Evolutionary conservation across 208 protist genomes (phyloP).

Genomic region (Leishmania amazonensis): DNA sequence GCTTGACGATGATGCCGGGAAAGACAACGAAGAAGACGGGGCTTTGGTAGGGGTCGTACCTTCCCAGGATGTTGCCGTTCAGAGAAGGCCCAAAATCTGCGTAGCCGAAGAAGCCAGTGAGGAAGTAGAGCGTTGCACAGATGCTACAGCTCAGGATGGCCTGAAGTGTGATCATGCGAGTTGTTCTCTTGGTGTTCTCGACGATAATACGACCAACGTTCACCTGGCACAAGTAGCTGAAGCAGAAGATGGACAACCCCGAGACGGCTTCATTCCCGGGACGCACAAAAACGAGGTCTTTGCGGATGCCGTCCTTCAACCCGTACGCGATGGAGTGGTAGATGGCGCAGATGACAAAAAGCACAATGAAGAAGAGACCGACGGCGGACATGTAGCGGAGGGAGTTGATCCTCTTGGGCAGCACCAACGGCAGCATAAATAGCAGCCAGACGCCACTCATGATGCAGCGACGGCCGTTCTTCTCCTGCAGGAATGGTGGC

Average conservation of each 20-base stretch:
- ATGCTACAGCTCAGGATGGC: conserved; percentile 38
- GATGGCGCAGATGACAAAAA: conserved; percentile 59
- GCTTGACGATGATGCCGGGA: conserved; percentile 56
- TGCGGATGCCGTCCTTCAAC: conserved; percentile 31
- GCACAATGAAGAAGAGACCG: conserved; percentile 50
- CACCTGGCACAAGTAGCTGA: conserved; percentile 66
- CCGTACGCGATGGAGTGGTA: conserved; percentile 43
- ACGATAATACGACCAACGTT: conserved; percentile 42
- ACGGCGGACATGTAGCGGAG: conserved; percentile 65
- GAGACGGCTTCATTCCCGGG: conserved; percentile 36
- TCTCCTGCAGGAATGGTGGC: conserved; percentile 41
- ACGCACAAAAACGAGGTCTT: conserved; percentile 35
- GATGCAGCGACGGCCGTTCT: conserved; percentile 41
- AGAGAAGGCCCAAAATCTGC: conserved; percentile 48
- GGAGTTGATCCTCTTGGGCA: conserved; percentile 75
- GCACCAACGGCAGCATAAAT: conserved; percentile 65
- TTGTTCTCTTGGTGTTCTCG: conserved; percentile 39
- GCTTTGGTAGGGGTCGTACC: conserved; percentile 47
- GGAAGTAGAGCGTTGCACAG: conserved; percentile 54
- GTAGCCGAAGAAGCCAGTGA: conserved; percentile 74
- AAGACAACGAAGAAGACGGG: conserved; percentile 48
- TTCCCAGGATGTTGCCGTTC: conserved; percentile 45
- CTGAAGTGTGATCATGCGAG: conserved; percentile 39
- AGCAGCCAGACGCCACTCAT: conserved; percentile 41
- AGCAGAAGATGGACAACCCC: conserved; percentile 59